Evolutionary conservation across 2,329 filamentous ascomycete genomes (phyloP).

Genomic region (Sporothrix mexicana): DNA sequence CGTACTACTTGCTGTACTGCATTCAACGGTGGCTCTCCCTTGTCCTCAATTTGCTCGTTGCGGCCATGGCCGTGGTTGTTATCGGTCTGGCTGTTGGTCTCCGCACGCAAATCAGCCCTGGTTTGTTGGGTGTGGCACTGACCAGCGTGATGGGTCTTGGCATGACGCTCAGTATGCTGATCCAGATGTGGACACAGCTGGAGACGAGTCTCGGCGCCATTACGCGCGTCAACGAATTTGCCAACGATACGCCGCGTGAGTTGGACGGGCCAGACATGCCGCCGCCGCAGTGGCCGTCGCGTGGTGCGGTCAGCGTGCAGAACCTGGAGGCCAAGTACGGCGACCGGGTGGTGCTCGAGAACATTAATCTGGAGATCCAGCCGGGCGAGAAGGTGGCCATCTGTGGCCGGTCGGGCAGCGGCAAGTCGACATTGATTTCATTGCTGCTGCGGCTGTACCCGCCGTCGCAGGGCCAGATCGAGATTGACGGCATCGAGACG

Average conservation of each 20-base stretch:
- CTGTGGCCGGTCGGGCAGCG: constrained; percentile 47
- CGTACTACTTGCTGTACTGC: constrained; percentile 62
- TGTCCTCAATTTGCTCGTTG: constrained; percentile 48
- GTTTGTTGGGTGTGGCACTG: constrained; percentile 45
- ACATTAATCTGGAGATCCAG: constrained; percentile 41
- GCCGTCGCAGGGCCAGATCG: constrained; percentile 50
- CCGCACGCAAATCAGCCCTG: constrained; percentile 42
- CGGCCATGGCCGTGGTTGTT: constrained; percentile 46
- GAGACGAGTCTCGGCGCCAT: constrained; percentile 43
- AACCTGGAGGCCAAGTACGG: constrained; percentile 31
- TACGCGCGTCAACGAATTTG: constrained; percentile 38
- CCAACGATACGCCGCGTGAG: constrained; percentile 32
- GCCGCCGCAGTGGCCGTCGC: constrained; percentile 29
- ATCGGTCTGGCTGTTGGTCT: constrained; percentile 47
- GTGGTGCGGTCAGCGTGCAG: constrained; percentile 28
- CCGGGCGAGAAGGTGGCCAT: constrained; percentile 46
- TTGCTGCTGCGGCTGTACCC: constrained; percentile 56
- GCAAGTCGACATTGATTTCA: constrained; percentile 44
- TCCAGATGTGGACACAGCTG: constrained; percentile 42
- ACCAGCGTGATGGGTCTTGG: constrained; percentile 42
- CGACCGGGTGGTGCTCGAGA: constrained; percentile 37
- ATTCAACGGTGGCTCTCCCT: constrained; percentile 61
- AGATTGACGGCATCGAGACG: constrained; percentile 52
- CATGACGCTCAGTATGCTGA: constrained; percentile 37
- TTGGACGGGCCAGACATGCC: constrained; percentile 25